Evolutionary conservation across 75 land plant genomes (phyloP).

Genomic region (Sequoiadendron giganteum): DNA sequence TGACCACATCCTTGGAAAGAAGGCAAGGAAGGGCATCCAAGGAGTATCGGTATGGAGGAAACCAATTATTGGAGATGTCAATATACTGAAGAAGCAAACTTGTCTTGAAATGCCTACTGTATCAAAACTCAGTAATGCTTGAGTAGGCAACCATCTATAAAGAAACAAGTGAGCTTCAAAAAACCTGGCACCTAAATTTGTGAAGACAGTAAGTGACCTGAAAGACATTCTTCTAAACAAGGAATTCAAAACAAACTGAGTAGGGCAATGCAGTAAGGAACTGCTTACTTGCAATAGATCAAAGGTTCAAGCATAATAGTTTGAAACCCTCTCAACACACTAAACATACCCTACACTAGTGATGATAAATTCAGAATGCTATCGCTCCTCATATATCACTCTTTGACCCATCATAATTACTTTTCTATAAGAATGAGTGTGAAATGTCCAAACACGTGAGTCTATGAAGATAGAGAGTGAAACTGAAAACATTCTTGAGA

Average conservation of each 20-base stretch:
- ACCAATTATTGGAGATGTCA: background rate
- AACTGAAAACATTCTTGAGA: background rate
- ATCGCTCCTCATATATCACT: background rate
- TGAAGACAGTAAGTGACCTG: too few relatives aligned
- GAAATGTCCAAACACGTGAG: too few relatives aligned
- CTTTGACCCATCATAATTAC: background rate
- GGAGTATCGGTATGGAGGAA: background rate
- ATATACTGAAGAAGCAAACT: background rate
- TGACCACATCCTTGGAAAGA: too few relatives aligned
- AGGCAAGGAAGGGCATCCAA: background rate
- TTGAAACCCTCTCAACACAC: too few relatives aligned
- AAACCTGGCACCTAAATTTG: too few relatives aligned
- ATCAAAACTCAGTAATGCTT: background rate
- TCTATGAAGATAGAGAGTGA: background rate
- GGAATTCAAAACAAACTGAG: too few relatives aligned
- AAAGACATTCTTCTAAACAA: too few relatives aligned
- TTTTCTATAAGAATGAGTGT: too few relatives aligned
- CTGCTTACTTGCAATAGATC: too few relatives aligned
- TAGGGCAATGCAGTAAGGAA: too few relatives aligned
- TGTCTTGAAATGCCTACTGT: background rate
- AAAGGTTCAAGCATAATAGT: too few relatives aligned
- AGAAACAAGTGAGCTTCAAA: too few relatives aligned
- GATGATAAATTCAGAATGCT: background rate
- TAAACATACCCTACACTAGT: background rate
- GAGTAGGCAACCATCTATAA: background rate